A percentile compares a stretch with the other conserved stretches of the same genome.
Evolutionary conservation across 2,329 filamentous ascomycete genomes (phyloP).

Genomic region (Aspergillus jensenii): DNA sequence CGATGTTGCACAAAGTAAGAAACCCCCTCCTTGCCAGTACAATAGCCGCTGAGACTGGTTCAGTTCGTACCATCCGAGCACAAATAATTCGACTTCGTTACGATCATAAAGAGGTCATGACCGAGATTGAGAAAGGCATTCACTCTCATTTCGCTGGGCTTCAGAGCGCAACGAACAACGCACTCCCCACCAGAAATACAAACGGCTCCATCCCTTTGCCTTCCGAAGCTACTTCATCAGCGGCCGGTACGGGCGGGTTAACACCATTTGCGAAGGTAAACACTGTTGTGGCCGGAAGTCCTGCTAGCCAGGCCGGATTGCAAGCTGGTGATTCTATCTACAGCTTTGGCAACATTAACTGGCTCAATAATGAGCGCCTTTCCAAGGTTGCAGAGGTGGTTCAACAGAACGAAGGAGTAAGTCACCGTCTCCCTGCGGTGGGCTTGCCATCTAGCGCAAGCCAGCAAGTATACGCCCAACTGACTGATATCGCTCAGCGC

Average conservation of each 20-base stretch:
- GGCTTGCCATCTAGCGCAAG: not conserved
- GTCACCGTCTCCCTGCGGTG: slow-evolving; percentile 29
- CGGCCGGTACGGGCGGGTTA: slow-evolving; percentile 45
- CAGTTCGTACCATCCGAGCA: slow-evolving; percentile 88
- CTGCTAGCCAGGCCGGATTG: slow-evolving; percentile 79
- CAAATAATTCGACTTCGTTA: slow-evolving; percentile 88
- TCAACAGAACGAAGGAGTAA: slow-evolving; percentile 83
- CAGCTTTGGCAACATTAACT: slow-evolving; percentile 81
- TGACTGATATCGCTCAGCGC: slow-evolving; percentile 50
- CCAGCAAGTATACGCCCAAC: not conserved
- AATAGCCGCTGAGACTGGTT: slow-evolving; percentile 15
- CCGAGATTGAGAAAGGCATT: slow-evolving; percentile 76
- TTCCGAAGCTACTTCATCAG: slow-evolving; percentile 22
- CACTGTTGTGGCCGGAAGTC: slow-evolving; percentile 72
- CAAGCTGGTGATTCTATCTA: slow-evolving; percentile 77
- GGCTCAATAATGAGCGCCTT: slow-evolving; percentile 80
- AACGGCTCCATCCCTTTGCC: slow-evolving; percentile 24
- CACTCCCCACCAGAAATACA: slow-evolving; percentile 26
- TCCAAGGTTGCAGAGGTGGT: slow-evolving; percentile 86
- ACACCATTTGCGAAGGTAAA: slow-evolving; percentile 86
- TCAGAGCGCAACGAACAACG: slow-evolving; percentile 50
- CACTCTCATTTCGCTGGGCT: slow-evolving; percentile 84
- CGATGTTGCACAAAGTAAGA: slow-evolving; percentile 86
- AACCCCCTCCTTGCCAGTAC: not conserved
- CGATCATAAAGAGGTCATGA: slow-evolving; percentile 90